Conservation (phyloP, 106 monocot species). For the Hemerocallis citrina region DNA sequence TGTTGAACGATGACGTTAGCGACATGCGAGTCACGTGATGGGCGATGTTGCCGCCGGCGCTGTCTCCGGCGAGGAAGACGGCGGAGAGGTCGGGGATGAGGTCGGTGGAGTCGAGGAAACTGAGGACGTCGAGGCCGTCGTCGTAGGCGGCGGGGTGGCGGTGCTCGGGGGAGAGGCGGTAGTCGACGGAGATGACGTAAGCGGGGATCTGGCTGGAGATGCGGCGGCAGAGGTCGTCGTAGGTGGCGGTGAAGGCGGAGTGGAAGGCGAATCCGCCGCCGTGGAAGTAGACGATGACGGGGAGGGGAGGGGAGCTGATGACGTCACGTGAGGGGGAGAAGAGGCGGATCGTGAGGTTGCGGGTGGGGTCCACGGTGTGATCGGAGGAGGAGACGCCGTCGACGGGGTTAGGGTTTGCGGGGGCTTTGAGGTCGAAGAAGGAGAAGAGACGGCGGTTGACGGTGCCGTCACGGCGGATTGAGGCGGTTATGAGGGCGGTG, state of each 20-base stretch:
- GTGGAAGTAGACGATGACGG: not conserved
- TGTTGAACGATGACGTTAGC: not conserved
- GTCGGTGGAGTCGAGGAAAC: too few relatives aligned
- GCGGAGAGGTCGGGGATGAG: too few relatives aligned
- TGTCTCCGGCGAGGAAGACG: constrained; percentile 27
- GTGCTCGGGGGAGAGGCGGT: too few relatives aligned
- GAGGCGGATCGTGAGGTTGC: too few relatives aligned
- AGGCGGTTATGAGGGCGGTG: not conserved
- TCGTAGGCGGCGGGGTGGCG: too few relatives aligned
- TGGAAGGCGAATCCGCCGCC: too few relatives aligned
- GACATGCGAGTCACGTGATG: too few relatives aligned
- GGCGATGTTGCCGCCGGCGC: not conserved
- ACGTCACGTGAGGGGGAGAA: too few relatives aligned
- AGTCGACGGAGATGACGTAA: constrained; percentile 17
- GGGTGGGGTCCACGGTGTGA: not conserved
- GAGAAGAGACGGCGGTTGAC: not conserved
- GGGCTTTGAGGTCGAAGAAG: not conserved
- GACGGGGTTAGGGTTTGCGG: not conserved
- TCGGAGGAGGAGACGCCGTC: not conserved
- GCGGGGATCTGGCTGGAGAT: constrained; percentile 6
- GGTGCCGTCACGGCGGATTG: not conserved
- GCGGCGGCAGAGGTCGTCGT: constrained; percentile 25
- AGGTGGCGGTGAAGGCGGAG: constrained; percentile 7
- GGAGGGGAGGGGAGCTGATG: too few relatives aligned
- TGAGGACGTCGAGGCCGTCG: constrained; percentile 32